Evolutionary conservation across 495 filamentous ascomycete species (phyloP).

Genomic region (Lentithecium fluviatile): DNA sequence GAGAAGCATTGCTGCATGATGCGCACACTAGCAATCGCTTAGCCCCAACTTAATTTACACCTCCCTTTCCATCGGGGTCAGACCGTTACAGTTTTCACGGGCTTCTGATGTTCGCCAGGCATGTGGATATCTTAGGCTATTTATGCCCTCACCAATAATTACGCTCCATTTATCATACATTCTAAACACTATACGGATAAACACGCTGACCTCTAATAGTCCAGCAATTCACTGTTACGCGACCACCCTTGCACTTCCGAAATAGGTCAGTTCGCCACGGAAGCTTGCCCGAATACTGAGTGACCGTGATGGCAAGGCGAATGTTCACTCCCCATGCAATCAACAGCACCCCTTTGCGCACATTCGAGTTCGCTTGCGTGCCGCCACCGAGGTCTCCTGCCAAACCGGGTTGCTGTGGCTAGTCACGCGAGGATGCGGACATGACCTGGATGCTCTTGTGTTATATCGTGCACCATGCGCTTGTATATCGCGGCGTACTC

Average conservation of each 20-base stretch:
- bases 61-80: background rate
- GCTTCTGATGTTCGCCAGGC: constrained; percentile 5
- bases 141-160: constrained; percentile 15
- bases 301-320: background rate
- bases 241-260: constrained; percentile 10
- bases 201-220: constrained; percentile 18
- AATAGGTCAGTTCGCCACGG: constrained; percentile 14
- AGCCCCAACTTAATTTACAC: constrained; percentile 8
- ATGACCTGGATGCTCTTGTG: constrained; percentile 26
- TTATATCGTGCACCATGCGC: constrained; percentile 26
- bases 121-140: constrained; percentile 26
- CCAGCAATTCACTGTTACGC: constrained; percentile 8
- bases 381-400: constrained; percentile 19
- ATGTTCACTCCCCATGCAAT: constrained; percentile 22
- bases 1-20: background rate
- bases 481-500: constrained; percentile 25
- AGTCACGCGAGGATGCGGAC: constrained; percentile 27
- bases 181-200: constrained; percentile 29
- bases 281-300: constrained; percentile 14
- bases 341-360: background rate
- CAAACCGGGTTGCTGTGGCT: constrained; percentile 22
- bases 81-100: constrained; percentile 1
- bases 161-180: constrained; percentile 29
- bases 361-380: constrained; percentile 1
- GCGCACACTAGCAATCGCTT: constrained; percentile 6